Conservation (phyloP, 2,329 filamentous ascomycete species). For the Colletotrichum zoysiae region DNA sequence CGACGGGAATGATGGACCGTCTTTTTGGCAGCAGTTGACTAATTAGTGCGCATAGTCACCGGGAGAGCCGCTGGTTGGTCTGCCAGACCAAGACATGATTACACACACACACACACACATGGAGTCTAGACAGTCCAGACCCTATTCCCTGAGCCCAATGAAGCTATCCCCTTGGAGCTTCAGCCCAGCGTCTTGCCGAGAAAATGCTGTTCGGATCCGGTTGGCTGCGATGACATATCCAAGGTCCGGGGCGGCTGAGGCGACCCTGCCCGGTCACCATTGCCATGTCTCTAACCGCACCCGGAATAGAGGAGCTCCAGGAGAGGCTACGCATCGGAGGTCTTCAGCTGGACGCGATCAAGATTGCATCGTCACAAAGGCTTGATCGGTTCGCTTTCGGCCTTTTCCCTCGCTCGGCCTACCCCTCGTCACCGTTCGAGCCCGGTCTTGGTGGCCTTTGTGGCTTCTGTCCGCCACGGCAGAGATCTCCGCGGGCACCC, state of each 20-base stretch:
- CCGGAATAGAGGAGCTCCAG: neutral
- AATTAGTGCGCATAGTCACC: neutral
- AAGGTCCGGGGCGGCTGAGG: slow-evolving; percentile 22
- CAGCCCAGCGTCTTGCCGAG: neutral
- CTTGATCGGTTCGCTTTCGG: slow-evolving; percentile 22
- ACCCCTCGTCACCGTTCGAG: neutral
- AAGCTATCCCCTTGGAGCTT: slow-evolving; percentile 22
- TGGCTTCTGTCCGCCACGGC: neutral
- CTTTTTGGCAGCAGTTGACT: slow-evolving; percentile 1
- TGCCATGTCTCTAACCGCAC: slow-evolving; percentile 19
- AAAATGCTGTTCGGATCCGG: slow-evolving; percentile 30
- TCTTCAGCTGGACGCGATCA: neutral
- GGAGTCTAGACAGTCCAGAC: slow-evolving; percentile 9
- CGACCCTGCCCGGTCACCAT: slow-evolving; percentile 11
- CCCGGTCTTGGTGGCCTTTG: slow-evolving; percentile 12
- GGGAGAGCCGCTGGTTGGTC: slow-evolving; percentile 22
- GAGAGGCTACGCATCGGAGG: too few species aligned
- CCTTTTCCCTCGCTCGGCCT: neutral
- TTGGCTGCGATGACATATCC: neutral
- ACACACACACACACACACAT: neutral
- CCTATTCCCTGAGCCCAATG: slow-evolving; percentile 2
- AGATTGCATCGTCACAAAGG: slow-evolving; percentile 10
- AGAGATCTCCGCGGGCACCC: slow-evolving; percentile 10
- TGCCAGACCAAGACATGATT: slow-evolving; percentile 7
- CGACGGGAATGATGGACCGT: slow-evolving; percentile 24